Conservation (phyloP, 768 basidiomycete species). For the Grammothele lineata region DNA sequence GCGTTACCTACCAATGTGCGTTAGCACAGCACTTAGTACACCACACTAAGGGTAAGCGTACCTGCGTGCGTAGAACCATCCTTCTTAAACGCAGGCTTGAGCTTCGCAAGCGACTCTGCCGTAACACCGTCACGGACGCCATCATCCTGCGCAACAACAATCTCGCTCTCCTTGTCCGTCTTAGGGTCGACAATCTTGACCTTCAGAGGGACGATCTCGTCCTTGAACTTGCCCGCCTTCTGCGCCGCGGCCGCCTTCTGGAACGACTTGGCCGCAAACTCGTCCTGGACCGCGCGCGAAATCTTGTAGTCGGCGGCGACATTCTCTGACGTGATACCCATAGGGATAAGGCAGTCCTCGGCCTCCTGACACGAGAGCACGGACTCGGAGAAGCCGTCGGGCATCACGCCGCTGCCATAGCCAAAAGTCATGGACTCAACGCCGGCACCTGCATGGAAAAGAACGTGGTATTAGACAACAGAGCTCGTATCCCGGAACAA, state of each 20-base stretch:
- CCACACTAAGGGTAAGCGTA: conserved; percentile 12
- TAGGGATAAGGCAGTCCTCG: conserved; percentile 78
- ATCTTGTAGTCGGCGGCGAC: conserved; percentile 76
- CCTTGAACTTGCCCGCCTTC: conserved; percentile 76
- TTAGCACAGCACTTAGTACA: background rate
- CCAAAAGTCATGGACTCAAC: conserved; percentile 89
- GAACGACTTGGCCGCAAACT: conserved; percentile 81
- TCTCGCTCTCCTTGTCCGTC: conserved; percentile 60
- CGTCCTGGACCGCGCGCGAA: conserved; percentile 74
- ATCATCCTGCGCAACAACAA: conserved; percentile 77
- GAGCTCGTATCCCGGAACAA: too few species aligned
- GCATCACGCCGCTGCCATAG: conserved; percentile 54
- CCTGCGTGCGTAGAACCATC: conserved; percentile 75
- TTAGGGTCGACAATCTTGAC: conserved; percentile 69
- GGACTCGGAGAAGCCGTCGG: conserved; percentile 58
- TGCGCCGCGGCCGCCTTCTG: conserved; percentile 79
- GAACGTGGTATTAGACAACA: too few species aligned
- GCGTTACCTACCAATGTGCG: conserved; percentile 61
- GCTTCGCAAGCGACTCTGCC: conserved; percentile 66
- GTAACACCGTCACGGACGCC: conserved; percentile 87
- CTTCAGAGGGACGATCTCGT: conserved; percentile 80
- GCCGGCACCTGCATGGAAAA: conserved; percentile 57
- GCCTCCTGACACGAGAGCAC: conserved; percentile 65
- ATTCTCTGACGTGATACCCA: conserved; percentile 96
- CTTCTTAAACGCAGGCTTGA: conserved; percentile 83